Percentiles rank a stretch among this genome's conserved stretches.
Conservation (phyloP, 805 yeast species). For the Ascoidea tarda region DNA sequence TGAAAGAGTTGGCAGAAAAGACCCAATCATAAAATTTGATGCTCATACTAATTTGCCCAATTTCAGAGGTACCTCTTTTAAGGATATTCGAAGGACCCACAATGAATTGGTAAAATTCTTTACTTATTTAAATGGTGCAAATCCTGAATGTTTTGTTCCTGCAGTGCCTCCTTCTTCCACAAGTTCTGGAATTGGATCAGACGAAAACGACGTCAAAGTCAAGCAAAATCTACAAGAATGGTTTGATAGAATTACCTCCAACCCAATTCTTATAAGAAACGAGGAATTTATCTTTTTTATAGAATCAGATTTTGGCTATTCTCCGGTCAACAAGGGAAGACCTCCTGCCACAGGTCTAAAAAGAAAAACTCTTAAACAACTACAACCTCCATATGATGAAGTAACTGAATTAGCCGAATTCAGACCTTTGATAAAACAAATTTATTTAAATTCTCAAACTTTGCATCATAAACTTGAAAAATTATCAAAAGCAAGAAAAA, state of each 20-base stretch:
- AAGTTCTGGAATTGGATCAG: conserved; percentile 71
- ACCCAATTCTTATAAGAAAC: conserved; percentile 73
- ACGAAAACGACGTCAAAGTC: conserved; percentile 57
- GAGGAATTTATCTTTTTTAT: conserved; percentile 80
- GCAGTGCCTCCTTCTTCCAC: conserved; percentile 67
- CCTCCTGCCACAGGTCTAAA: conserved; percentile 75
- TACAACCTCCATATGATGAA: conserved; percentile 85
- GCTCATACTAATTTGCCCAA: conserved; percentile 52
- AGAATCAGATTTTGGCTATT: conserved; percentile 55
- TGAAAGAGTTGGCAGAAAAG: conserved; percentile 54
- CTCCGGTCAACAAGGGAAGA: conserved; percentile 35
- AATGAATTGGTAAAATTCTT: conserved; percentile 66
- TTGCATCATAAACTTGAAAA: conserved; percentile 42
- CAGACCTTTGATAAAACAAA: conserved; percentile 72
- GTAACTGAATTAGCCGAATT: conserved; percentile 68
- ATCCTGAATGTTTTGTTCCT: conserved; percentile 89
- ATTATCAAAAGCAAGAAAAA: conserved; percentile 28
- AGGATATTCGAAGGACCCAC: conserved; percentile 68
- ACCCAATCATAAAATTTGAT: conserved; percentile 67
- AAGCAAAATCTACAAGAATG: conserved; percentile 59
- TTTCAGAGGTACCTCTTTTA: conserved; percentile 55
- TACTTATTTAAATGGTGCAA: conserved; percentile 63
- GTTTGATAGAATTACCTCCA: conserved; percentile 61
- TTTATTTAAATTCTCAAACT: conserved; percentile 45
- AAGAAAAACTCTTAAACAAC: conserved; percentile 82